Evolutionary conservation across 2,329 filamentous ascomycete species (phyloP).

Genomic region (Phialocephala subalpina): DNA sequence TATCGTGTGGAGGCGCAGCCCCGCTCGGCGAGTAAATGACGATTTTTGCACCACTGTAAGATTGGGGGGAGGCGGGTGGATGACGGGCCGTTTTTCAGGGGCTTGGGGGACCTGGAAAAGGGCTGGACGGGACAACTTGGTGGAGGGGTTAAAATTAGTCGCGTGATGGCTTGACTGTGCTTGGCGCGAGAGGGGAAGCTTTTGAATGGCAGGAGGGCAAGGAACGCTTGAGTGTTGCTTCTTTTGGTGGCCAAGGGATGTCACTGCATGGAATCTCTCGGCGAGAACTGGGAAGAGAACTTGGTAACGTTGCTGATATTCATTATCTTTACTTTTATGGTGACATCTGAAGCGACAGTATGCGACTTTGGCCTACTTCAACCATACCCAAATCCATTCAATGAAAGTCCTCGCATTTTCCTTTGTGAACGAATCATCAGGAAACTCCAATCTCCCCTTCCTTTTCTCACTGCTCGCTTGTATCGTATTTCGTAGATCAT

Average conservation of each 20-base stretch:
- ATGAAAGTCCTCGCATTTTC: conserved; percentile 43
- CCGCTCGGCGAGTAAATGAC: conserved; percentile 1
- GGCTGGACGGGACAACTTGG: not conserved
- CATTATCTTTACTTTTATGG: not conserved
- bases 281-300: not conserved
- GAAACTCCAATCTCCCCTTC: conserved; percentile 48
- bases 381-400: conserved; percentile 49
- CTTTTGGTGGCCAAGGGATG: not conserved
- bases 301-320: not conserved
- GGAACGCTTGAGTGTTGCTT: not conserved
- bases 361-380: conserved; percentile 40
- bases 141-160: not conserved
- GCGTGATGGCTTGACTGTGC: not conserved
- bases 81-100: conserved; percentile 4
- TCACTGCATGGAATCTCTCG: not conserved
- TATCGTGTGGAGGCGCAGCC: conserved; percentile 3
- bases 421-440: conserved; percentile 45
- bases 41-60: not conserved
- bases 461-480: conserved; percentile 45
- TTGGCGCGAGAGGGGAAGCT: no score
- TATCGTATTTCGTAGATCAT: conserved; percentile 48
- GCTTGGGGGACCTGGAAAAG: not conserved
- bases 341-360: not conserved
- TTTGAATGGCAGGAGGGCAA: no score
- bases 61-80: conserved; percentile 1